Evolutionary conservation across 2,329 filamentous ascomycete genomes (phyloP).

Genomic region (Cryphonectria parasitica): DNA sequence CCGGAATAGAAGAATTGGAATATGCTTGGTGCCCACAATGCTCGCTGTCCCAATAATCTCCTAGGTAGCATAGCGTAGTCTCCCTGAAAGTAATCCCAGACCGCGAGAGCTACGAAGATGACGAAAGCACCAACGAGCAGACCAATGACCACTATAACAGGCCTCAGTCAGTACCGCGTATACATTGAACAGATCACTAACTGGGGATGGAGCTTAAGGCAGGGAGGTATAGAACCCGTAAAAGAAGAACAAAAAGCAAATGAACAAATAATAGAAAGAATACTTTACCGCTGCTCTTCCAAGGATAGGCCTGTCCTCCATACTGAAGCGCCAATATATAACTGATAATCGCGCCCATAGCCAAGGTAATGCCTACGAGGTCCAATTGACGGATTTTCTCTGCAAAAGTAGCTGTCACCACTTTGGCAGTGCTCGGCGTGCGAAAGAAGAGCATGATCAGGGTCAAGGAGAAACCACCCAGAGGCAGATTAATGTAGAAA

Average conservation of each 20-base stretch:
- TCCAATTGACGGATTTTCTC: conserved; percentile 34
- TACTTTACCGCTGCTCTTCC: conserved; percentile 41
- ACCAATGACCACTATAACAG: conserved; percentile 38
- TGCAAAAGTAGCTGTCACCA: conserved; percentile 16
- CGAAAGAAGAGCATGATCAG: conserved; percentile 41
- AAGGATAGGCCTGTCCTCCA: conserved; percentile 45
- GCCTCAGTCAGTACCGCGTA: not conserved
- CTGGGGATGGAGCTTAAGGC: conserved; percentile 26
- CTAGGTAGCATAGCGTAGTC: conserved; percentile 52
- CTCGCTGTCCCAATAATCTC: conserved; percentile 35
- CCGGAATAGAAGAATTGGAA: conserved; percentile 40
- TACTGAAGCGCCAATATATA: conserved; percentile 53
- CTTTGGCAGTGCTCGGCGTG: conserved; percentile 34
- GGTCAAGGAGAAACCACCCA: conserved; percentile 34
- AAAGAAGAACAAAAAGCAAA: conserved; percentile 29
- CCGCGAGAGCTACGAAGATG: conserved; percentile 35
- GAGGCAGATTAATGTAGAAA: conserved; percentile 39
- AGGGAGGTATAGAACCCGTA: too few relatives aligned
- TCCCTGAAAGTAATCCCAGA: conserved; percentile 42
- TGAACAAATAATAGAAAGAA: conserved; percentile 34
- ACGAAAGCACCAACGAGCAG: conserved; percentile 37
- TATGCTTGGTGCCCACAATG: not conserved
- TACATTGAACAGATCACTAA: conserved; percentile 32
- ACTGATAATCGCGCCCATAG: conserved; percentile 44
- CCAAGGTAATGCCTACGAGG: conserved; percentile 34